Conservation (phyloP, 805 yeast genomes). For the Kodamaea kaohsiungensis region DNA sequence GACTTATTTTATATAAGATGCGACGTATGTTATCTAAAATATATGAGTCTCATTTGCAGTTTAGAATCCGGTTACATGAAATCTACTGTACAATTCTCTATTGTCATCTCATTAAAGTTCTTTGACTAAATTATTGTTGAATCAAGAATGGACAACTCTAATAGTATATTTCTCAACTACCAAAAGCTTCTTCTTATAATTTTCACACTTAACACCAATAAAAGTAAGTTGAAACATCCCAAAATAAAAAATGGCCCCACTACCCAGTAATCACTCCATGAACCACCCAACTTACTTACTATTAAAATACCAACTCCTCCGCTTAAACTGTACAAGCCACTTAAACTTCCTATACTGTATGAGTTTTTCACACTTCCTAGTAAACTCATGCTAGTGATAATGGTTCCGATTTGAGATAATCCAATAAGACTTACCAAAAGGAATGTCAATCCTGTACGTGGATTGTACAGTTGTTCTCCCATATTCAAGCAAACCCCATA, state of each 20-base stretch:
- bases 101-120: no score
- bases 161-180: no score
- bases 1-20: no score
- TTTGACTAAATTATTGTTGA: no score
- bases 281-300: conserved; percentile 62
- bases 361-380: conserved; percentile 38
- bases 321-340: conserved; percentile 67
- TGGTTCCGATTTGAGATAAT: conserved; percentile 59
- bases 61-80: no score
- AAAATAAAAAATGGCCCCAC: conserved; percentile 61
- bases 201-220: conserved; percentile 17
- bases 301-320: conserved; percentile 70
- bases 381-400: conserved; percentile 65
- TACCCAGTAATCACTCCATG: conserved; percentile 55
- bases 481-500: conserved; percentile 25
- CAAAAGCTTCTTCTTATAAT: not conserved
- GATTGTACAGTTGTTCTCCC: conserved; percentile 27
- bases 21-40: no score
- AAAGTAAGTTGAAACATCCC: conserved; percentile 37
- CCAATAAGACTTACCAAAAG: conserved; percentile 50
- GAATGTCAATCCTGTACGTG: conserved; percentile 37
- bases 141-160: no score
- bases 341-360: conserved; percentile 58
- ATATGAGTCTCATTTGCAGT: no score
- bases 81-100: no score